phyloP scores from a whole-genome alignment of 306 rosid species.

The Citrullus mucosospermus region DNA sequence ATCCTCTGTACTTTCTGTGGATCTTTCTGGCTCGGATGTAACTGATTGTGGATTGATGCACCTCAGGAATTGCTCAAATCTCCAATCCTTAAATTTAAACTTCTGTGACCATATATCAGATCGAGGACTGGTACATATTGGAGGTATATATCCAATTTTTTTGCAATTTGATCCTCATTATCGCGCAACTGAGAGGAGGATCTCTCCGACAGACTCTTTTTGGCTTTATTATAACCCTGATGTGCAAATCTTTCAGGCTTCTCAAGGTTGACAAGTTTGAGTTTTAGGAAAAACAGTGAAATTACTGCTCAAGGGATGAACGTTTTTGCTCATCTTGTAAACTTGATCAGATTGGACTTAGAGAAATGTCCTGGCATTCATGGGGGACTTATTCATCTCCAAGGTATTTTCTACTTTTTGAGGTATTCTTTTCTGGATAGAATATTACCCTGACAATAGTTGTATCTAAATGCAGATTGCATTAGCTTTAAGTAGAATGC shows the following conservation, averaged over 20 bases:
- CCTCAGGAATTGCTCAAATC: constrained; percentile 60
- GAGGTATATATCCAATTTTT: constrained; percentile 30
- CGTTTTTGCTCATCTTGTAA: constrained; percentile 42
- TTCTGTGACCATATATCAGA: constrained; percentile 76
- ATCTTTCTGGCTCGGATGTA: constrained; percentile 78
- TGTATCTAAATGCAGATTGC: not conserved
- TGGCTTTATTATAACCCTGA: constrained; percentile 5
- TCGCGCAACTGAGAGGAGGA: not conserved
- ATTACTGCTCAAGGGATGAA: constrained; percentile 83
- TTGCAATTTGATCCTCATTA: not conserved
- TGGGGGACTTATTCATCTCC: constrained; percentile 75
- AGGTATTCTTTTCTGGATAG: not conserved
- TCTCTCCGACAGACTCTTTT: constrained; percentile 2
- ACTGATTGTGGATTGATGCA: constrained; percentile 58
- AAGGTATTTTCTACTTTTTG: constrained; percentile 31
- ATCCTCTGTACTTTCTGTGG: constrained; percentile 66
- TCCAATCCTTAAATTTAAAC: constrained; percentile 58
- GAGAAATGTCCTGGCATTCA: constrained; percentile 90
- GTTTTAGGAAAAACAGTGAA: constrained; percentile 71
- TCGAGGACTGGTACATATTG: constrained; percentile 49
- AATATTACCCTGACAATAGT: not conserved
- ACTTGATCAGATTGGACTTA: constrained; percentile 78
- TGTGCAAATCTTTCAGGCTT: constrained; percentile 46
- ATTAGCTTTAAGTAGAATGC: not conserved
- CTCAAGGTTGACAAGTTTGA: constrained; percentile 63